Percentiles rank a stretch among this genome's conserved stretches.
Evolutionary conservation across 1,284 basidiomycete species (phyloP).

Genomic region (Afroboletus lepidellus): DNA sequence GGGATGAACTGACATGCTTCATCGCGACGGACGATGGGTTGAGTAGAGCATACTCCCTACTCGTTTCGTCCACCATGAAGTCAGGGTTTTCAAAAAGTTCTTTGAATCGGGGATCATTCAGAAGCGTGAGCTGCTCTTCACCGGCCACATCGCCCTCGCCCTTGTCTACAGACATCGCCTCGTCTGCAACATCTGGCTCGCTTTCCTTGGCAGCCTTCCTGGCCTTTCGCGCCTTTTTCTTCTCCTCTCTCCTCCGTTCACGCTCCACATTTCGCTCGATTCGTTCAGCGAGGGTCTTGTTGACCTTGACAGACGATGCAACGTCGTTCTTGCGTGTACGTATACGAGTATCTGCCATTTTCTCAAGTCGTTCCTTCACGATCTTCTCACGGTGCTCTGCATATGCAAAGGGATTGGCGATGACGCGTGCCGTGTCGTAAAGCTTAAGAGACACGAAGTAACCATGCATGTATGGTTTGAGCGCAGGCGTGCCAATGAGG

Average conservation of each 20-base stretch:
- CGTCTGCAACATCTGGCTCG: conserved; percentile 37
- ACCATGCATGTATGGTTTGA: conserved; percentile 99
- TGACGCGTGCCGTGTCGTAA: conserved; percentile 93
- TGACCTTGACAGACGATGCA: conserved; percentile 73
- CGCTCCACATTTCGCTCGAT: conserved; percentile 75
- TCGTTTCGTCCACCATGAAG: conserved; percentile 88
- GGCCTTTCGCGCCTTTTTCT: conserved; percentile 51
- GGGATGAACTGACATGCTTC: conserved; percentile 37
- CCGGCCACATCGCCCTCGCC: conserved; percentile 36
- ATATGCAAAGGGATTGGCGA: conserved; percentile 95
- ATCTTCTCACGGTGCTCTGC: conserved; percentile 89
- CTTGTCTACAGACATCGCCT: conserved; percentile 42
- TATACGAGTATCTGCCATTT: conserved; percentile 91
- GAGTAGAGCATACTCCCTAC: conserved; percentile 85
- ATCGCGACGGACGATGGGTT: conserved; percentile 81
- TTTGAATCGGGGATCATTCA: conserved; percentile 88
- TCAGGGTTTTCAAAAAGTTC: conserved; percentile 93
- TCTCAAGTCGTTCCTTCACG: conserved; percentile 88
- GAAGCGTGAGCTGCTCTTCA: conserved; percentile 49
- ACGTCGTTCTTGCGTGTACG: conserved; percentile 61
- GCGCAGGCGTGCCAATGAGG: conserved; percentile 89
- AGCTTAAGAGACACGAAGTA: conserved; percentile 96
- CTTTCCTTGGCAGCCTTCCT: conserved; percentile 35
- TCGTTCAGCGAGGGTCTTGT: conserved; percentile 89
- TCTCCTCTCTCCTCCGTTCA: conserved; percentile 59